These are phyloP conservation scores for Mariannaea sp. DNA, from an alignment of 2,329 filamentous ascomycete genomes.

Conservation along the genomic window DNA sequence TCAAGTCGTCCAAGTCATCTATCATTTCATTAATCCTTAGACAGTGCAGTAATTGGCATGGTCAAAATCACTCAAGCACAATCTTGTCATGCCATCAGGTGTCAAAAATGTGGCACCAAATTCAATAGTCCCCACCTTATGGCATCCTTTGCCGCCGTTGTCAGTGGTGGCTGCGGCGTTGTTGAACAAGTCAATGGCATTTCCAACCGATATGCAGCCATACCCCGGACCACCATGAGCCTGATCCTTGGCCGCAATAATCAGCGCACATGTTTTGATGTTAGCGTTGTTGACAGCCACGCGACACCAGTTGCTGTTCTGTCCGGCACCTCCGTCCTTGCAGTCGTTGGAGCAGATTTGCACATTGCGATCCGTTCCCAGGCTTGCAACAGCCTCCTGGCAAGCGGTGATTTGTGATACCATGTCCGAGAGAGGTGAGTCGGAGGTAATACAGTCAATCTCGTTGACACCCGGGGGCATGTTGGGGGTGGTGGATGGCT, in stretches of 20 bases:
- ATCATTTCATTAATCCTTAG: neutral
- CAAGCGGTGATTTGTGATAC: neutral
- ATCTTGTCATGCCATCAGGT: slow-evolving; percentile 2
- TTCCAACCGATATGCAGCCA: neutral
- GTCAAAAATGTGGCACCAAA: slow-evolving; percentile 2
- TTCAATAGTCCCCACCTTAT: neutral
- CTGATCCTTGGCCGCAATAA: neutral
- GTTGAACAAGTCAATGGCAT: neutral
- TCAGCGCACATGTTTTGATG: neutral
- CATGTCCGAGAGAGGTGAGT: neutral
- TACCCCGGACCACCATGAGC: neutral
- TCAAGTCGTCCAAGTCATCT: too few species aligned
- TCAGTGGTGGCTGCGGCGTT: neutral
- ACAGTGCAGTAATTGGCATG: neutral
- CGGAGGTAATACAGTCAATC: neutral
- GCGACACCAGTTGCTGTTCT: slow-evolving; percentile 1
- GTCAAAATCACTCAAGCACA: neutral
- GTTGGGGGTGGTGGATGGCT: neutral
- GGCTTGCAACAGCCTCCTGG: neutral
- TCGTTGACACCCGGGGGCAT: slow-evolving; percentile 3
- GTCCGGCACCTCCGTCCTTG: neutral
- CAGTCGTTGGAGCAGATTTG: slow-evolving; percentile 4
- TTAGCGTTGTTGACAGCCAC: neutral
- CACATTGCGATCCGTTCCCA: slow-evolving; percentile 1
- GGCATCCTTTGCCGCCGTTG: neutral